Evolutionary conservation across 805 yeast species (phyloP), one percentile per base, ranked within the genome.

Genomic region (Saturnispora saitoi): DNA sequence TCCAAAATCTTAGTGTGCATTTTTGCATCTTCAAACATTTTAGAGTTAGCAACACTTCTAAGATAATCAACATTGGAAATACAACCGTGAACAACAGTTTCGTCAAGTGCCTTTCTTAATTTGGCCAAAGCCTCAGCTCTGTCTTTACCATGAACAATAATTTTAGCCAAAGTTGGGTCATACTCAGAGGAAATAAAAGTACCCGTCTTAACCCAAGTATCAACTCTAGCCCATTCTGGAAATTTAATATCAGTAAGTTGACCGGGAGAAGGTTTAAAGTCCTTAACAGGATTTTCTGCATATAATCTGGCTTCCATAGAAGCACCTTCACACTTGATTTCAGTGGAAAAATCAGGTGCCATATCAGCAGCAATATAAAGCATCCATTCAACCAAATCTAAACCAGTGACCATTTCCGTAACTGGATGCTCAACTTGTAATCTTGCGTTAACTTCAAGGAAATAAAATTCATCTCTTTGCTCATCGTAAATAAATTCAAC

Each of bases 321-420:
- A 0, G 95, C 95, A 55, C 99, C 98, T 43, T 77, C 74, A 32
- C 83, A 78, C 12, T 67, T 70, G 45, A 88, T 73, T 38, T 69
- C 67, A 54, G 75, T 77, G 34, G 68, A 58, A 58, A 89, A 87
- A 61, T 83, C 86, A 5, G 96, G 95, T 4, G 97, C 82, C 56
- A 76, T 76, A 61, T 87, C 90, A 32, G 95, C 95, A 31, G 97
- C 97, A 63, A 91, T 85, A 57, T 74, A 71, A 54, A 91, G 70
- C 99, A 93, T 93, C 96, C 96, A 88, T 67, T 93, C 97, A 19
- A 91, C 98, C 54, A 91, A 72, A 68, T 91, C 99, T 47, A 90
- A 70, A 3, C 97, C 97, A 17, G 97, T 91, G 37, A 87, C 95
- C 80, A 81, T 73, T 69, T 91, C 99, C 28, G 99, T 91, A 59